Percentiles rank a stretch among this genome's conserved stretches.
Evolutionary conservation across 352 stramenopile species (phyloP).

Genomic region (Globisporangium irregulare): DNA sequence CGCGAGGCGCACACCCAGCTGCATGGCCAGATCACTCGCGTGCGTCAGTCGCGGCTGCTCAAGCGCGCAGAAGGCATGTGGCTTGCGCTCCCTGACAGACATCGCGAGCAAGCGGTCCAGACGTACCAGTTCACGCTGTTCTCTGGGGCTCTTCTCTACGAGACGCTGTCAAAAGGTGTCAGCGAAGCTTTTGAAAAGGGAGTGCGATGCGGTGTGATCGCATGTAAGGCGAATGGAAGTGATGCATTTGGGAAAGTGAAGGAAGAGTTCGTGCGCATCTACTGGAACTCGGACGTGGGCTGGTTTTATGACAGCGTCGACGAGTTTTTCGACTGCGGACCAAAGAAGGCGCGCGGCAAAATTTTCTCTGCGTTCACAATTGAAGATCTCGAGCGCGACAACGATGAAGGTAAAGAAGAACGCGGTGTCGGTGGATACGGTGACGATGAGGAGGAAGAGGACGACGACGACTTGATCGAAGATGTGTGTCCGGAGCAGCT

Average conservation of each 20-base stretch:
- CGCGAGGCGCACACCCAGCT: constrained; percentile 49
- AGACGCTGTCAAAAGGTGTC: constrained; percentile 33
- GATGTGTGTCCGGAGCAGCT: constrained; percentile 54
- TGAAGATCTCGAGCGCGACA: constrained; percentile 32
- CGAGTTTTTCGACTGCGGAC: constrained; percentile 42
- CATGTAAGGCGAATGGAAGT: constrained; percentile 33
- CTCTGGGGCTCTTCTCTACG: constrained; percentile 41
- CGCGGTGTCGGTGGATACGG: constrained; percentile 25
- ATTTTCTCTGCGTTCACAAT: constrained; percentile 54
- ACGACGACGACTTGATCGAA: constrained; percentile 24
- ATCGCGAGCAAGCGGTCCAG: constrained; percentile 37
- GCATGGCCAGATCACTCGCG: constrained; percentile 45
- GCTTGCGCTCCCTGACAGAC: constrained; percentile 37
- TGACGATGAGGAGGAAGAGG: constrained; percentile 21
- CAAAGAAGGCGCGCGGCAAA: constrained; percentile 36
- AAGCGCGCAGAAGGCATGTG: constrained; percentile 40
- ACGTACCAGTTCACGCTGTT: constrained; percentile 47
- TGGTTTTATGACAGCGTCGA: constrained; percentile 27
- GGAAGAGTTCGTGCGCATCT: constrained; percentile 52
- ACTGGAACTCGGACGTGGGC: constrained; percentile 24
- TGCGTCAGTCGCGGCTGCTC: constrained; percentile 44
- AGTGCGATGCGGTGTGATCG: constrained; percentile 38
- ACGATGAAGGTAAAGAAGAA: constrained; percentile 27
- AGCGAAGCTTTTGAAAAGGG: constrained; percentile 35
- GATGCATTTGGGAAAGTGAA: constrained; percentile 46